phyloP scores from a whole-genome alignment of 2,329 filamentous ascomycete genomes.

The Arthroderma sp. region DNA sequence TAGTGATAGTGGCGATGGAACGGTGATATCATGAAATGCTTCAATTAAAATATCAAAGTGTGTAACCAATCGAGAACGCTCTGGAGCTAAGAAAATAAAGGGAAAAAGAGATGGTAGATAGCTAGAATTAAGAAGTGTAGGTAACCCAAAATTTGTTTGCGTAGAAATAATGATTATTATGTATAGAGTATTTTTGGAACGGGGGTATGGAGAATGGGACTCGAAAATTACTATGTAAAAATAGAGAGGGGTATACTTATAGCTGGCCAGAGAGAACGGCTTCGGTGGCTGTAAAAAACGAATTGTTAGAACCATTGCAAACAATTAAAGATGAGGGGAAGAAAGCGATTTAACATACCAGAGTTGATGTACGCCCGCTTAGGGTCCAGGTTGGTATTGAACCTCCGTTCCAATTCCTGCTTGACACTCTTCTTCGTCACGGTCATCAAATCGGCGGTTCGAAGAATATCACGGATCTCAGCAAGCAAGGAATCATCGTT shows the following conservation, averaged over 20 bases:
- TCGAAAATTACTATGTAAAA: not conserved
- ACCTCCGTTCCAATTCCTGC: slow-evolving; percentile 77
- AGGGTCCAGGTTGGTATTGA: slow-evolving; percentile 71
- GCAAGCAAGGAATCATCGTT: slow-evolving; percentile 79
- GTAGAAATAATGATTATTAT: not conserved
- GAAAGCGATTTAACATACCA: slow-evolving; percentile 45
- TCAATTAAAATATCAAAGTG: too few relatives aligned
- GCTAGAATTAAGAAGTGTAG: too few relatives aligned
- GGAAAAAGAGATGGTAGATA: too few relatives aligned
- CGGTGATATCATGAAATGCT: too few relatives aligned
- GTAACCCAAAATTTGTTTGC: too few relatives aligned
- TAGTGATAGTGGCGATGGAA: too few relatives aligned
- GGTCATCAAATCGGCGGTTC: slow-evolving; percentile 87
- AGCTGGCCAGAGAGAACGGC: slow-evolving; percentile 65
- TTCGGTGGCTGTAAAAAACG: slow-evolving; percentile 48
- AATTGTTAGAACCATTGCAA: slow-evolving; percentile 15
- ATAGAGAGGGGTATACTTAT: slow-evolving; percentile 23
- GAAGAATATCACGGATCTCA: slow-evolving; percentile 87
- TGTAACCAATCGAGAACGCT: too few relatives aligned
- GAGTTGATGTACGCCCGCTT: slow-evolving; percentile 90
- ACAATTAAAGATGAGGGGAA: not conserved
- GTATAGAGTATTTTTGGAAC: not conserved
- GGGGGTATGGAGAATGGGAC: not conserved
- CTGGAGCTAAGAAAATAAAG: too few relatives aligned
- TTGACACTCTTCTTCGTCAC: slow-evolving; percentile 99